Evolutionary conservation across 176 grass and related monocot species (phyloP).

Genomic region (Carex pumila): DNA sequence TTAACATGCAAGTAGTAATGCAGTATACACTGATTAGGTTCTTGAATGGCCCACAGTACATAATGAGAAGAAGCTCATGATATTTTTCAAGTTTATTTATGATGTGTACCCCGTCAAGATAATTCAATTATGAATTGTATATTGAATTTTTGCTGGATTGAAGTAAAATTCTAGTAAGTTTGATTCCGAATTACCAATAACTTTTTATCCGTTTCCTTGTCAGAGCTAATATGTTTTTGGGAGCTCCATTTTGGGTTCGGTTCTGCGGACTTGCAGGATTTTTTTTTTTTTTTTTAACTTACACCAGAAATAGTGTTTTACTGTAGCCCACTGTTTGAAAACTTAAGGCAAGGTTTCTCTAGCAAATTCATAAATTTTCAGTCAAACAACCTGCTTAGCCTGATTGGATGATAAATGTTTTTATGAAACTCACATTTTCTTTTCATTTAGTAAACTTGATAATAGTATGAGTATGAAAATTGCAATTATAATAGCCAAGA

Average conservation of each 20-base stretch:
- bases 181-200: not conserved
- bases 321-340: not conserved
- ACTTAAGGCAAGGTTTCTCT: not conserved
- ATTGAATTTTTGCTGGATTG: not conserved
- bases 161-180: not conserved
- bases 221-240: not conserved
- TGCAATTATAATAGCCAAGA: not conserved
- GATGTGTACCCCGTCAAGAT: not conserved
- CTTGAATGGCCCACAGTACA: not conserved
- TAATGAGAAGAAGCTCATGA: not conserved
- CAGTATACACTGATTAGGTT: not conserved
- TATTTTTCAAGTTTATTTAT: not conserved
- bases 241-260: not conserved
- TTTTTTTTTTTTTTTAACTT: not conserved
- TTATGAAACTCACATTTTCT: not conserved
- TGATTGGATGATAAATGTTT: not conserved
- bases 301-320: not conserved
- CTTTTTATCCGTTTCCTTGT: not conserved
- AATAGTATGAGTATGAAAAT: not conserved
- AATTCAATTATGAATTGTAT: not conserved
- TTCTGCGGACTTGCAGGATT: not conserved
- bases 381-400: not conserved
- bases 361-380: not conserved
- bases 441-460: not conserved
- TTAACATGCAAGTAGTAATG: no score